These are phyloP conservation scores for Silene coronaria DNA, from an alignment of 179 eudicot species.

Conservation along the genomic window DNA sequence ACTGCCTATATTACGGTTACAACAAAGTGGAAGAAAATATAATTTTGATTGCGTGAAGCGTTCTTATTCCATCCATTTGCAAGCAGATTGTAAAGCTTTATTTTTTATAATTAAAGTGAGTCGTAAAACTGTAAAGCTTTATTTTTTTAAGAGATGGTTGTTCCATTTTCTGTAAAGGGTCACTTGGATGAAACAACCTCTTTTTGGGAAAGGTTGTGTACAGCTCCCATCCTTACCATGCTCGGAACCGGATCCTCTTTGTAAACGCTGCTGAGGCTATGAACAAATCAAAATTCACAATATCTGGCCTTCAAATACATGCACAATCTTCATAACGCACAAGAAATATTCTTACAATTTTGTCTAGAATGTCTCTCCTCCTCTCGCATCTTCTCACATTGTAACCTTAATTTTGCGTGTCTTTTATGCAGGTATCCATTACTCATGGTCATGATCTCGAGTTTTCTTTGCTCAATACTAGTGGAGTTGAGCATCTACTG, in stretches of 20 bases:
- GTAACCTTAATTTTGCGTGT: slow-evolving; percentile 1
- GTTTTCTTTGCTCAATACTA: slow-evolving; percentile 45
- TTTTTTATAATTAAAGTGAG: not conserved
- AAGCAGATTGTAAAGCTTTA: not conserved
- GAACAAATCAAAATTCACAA: not conserved
- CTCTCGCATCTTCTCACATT: not conserved
- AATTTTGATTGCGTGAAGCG: too few species aligned
- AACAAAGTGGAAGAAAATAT: too few species aligned
- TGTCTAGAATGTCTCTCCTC: not conserved
- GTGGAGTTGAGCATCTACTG: slow-evolving; percentile 43
- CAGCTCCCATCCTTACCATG: not conserved
- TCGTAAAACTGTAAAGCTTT: not conserved
- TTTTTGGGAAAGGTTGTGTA: not conserved
- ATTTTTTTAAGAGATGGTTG: not conserved
- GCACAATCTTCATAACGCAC: not conserved
- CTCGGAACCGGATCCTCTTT: not conserved
- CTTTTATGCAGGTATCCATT: slow-evolving; percentile 49
- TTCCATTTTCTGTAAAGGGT: not conserved
- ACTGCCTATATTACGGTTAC: too few species aligned
- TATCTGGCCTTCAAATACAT: not conserved
- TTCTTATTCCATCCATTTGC: too few species aligned
- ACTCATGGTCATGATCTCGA: slow-evolving; percentile 49
- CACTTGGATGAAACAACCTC: slow-evolving; percentile 5
- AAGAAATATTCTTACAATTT: not conserved
- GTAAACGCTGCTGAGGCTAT: not conserved